A percentile compares a stretch with the other conserved stretches of the same genome.
Evolutionary conservation across 768 basidiomycete genomes (phyloP).

Genomic region (Pulveroboletus sp.): DNA sequence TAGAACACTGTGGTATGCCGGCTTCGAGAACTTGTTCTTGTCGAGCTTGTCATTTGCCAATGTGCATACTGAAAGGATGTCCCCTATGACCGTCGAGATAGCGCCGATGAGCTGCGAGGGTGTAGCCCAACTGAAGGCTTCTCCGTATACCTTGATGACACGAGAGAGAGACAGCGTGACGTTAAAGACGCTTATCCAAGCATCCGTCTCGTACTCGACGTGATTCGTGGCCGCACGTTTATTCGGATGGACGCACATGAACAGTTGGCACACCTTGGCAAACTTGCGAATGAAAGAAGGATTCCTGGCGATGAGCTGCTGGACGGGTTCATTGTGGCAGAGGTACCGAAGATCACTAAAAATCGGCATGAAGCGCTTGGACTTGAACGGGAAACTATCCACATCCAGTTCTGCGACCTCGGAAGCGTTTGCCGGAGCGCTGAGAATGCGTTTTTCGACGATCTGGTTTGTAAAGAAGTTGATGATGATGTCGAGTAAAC

Average conservation of each 20-base stretch:
- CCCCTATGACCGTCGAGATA: conserved; percentile 62
- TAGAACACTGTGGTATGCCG: conserved; percentile 58
- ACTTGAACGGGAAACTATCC: conserved; percentile 84
- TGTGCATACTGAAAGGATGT: conserved; percentile 69
- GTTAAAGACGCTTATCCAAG: conserved; percentile 96
- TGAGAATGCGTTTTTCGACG: conserved; percentile 59
- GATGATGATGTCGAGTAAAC: conserved; percentile 77
- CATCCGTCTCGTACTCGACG: conserved; percentile 94
- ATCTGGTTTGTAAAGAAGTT: conserved; percentile 94
- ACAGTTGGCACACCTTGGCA: conserved; percentile 75
- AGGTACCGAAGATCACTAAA: conserved; percentile 88
- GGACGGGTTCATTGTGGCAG: conserved; percentile 75
- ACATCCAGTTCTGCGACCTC: conserved; percentile 54
- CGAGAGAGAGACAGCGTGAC: conserved; percentile 87
- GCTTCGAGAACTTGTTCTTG: conserved; percentile 54
- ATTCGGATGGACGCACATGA: conserved; percentile 92
- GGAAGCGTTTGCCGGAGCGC: conserved; percentile 17
- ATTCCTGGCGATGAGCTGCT: conserved; percentile 68
- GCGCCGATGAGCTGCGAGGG: conserved; percentile 59
- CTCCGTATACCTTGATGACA: conserved; percentile 85
- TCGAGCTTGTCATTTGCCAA: conserved; percentile 66
- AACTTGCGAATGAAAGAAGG: conserved; percentile 66
- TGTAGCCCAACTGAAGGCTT: conserved; percentile 62
- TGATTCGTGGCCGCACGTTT: conserved; percentile 76
- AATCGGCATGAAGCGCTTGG: conserved; percentile 93